phyloP scores from a whole-genome alignment of 768 basidiomycete species.

The Termitomyces titanicus region DNA sequence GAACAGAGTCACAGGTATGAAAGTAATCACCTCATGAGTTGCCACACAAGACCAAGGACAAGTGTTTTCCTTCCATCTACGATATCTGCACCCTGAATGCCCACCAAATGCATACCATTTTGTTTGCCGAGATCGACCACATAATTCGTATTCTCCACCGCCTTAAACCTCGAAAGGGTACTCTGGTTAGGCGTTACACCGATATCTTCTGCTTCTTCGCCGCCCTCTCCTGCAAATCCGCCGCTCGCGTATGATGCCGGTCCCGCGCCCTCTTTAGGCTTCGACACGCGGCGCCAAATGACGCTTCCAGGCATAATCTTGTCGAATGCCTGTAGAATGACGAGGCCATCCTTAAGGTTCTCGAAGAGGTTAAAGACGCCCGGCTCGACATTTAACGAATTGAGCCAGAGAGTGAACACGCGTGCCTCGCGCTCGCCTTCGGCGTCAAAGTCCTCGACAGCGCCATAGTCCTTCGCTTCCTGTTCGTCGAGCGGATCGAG shows the following conservation, averaged over 20 bases:
- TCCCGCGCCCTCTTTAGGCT: conserved; percentile 70
- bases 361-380: conserved; percentile 96
- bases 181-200: conserved; percentile 82
- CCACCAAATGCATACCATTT: conserved; percentile 93
- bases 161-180: conserved; percentile 91
- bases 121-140: conserved; percentile 88
- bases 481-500: conserved; percentile 92
- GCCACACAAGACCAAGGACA: conserved; percentile 96
- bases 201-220: conserved; percentile 74
- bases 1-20: not conserved
- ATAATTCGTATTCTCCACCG: conserved; percentile 98
- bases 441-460: conserved; percentile 95
- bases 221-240: conserved; percentile 40
- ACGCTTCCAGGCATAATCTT: conserved; percentile 92
- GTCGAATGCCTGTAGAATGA: conserved; percentile 95
- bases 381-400: conserved; percentile 95
- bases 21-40: conserved; percentile 77
- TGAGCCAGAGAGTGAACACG: conserved; percentile 97
- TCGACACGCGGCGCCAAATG: conserved; percentile 93
- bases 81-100: conserved; percentile 97
- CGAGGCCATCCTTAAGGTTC: conserved; percentile 87
- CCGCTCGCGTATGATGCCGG: conserved; percentile 36
- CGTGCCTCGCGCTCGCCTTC: conserved; percentile 98
- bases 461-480: conserved; percentile 87
- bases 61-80: conserved; percentile 91